Evolutionary conservation across 2,329 filamentous ascomycete species (phyloP), one percentile per base, ranked within the genome.

Genomic region (Orbilia oligospora): DNA sequence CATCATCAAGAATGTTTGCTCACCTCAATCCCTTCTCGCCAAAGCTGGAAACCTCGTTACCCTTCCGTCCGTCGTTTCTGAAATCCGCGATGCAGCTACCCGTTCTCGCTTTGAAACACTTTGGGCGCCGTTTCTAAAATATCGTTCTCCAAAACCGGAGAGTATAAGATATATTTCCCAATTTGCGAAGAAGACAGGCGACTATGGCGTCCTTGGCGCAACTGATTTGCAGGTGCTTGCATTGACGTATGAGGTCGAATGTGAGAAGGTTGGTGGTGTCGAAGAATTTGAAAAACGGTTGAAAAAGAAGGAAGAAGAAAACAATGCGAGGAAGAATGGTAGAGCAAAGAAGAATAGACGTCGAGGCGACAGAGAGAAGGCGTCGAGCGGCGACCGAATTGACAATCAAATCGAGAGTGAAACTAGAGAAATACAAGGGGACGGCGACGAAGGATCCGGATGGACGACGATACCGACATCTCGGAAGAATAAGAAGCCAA

Each of bases 181-280:
- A 73, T 98, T 98, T 86, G 93, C 96, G 53, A 89, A 93, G 69
- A 92, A 90, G 84, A 98, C 96, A 0, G 96, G 96, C 70, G 96
- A 99, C 84, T 88, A 94, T 80, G 89, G 92, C 10, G 95, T 97
- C 0, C 86, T 99, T 75, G 97, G 94, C 85, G 90, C 89, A 83
- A 92, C 94, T 0, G 96, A 99, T 90, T 87, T 98, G 78, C 92
- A 97, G 81, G 88, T 99, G 48, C 87, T 98, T 83, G 96, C 95
- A 8, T 86, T 99, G 71, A 92, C 93, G 0, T 98, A 98, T 84
- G 96, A 99, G 84, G 84, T 98, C n/a, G 95, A 98, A 82, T 92
- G 93, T 82, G 94, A 98, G 86, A 87, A 91, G 75, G 97, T 97
- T 83, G 1, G 91, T 14, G 69, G 75, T 16, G 4, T 24, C 9